These are phyloP conservation scores for Komagataella populi DNA, from an alignment of 805 yeast species.

Conservation along the genomic window DNA sequence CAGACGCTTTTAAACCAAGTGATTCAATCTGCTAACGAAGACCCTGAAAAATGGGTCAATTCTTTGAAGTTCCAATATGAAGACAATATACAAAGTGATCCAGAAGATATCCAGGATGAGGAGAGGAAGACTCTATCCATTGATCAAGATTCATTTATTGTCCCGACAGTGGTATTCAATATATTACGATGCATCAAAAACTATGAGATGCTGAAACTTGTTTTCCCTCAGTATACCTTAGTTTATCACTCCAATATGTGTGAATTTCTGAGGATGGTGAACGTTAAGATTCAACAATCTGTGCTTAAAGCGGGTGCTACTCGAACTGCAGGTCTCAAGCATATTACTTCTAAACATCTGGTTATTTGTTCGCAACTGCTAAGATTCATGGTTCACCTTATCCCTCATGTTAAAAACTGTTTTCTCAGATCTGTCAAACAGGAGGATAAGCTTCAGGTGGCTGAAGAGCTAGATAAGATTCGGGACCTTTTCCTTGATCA, in stretches of 20 bases:
- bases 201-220: conserved; percentile 39
- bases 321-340: conserved; percentile 56
- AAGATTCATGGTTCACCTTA: conserved; percentile 26
- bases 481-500: conserved; percentile 38
- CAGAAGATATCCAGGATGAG: conserved; percentile 3
- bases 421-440: conserved; percentile 12
- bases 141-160: conserved; percentile 41
- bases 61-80: conserved; percentile 13
- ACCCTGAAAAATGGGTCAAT: conserved; percentile 34
- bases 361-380: conserved; percentile 58
- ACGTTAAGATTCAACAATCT: conserved; percentile 41
- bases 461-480: conserved; percentile 23
- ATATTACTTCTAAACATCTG: conserved; percentile 60
- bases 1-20: conserved; percentile 40
- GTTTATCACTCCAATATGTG: conserved; percentile 27
- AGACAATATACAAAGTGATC: conserved; percentile 6
- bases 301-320: conserved; percentile 70
- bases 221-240: conserved; percentile 33
- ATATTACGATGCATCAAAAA: conserved; percentile 30
- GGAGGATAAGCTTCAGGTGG: conserved; percentile 14
- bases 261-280: conserved; percentile 35
- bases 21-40: conserved; percentile 29
- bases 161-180: conserved; percentile 33
- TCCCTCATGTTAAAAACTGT: conserved; percentile 20
- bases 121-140: conserved; percentile 23